Conservation (phyloP, 805 yeast species). For the Candida ascalaphidarum region DNA sequence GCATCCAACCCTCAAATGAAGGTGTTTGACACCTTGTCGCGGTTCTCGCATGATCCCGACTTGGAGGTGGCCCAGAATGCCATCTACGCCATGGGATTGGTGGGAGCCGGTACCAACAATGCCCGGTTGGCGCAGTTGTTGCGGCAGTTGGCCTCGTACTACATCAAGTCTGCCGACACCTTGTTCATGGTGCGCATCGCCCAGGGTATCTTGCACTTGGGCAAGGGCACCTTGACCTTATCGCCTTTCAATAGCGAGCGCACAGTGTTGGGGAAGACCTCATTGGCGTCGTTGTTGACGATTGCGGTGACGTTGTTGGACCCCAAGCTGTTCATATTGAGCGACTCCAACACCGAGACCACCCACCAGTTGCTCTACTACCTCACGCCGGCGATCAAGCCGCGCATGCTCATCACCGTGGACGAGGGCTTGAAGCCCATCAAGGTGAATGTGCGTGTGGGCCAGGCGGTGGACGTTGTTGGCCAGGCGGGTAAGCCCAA, state of each 20-base stretch:
- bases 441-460: constrained; percentile 95
- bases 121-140: constrained; percentile 95
- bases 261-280: constrained; percentile 75
- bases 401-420: constrained; percentile 87
- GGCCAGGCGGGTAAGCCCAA: constrained; percentile 99
- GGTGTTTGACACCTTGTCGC: constrained; percentile 90
- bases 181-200: constrained; percentile 89
- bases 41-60: constrained; percentile 95
- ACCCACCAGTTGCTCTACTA: constrained; percentile 76
- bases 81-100: constrained; percentile 93
- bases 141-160: constrained; percentile 91
- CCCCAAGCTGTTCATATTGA: constrained; percentile 74
- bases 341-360: constrained; percentile 40
- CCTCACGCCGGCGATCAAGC: constrained; percentile 82
- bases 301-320: constrained; percentile 77
- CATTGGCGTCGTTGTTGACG: constrained; percentile 83
- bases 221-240: constrained; percentile 89
- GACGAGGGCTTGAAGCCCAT: constrained; percentile 86
- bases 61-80: constrained; percentile 91
- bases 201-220: constrained; percentile 90
- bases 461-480: constrained; percentile 97
- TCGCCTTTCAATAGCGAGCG: constrained; percentile 88
- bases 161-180: constrained; percentile 82
- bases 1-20: constrained; percentile 94
- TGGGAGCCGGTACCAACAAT: constrained; percentile 98